Base-by-base conservation (phyloP, 371 early-diverging fungal genomes). In the Syncephalastrum racemosum region DNA sequence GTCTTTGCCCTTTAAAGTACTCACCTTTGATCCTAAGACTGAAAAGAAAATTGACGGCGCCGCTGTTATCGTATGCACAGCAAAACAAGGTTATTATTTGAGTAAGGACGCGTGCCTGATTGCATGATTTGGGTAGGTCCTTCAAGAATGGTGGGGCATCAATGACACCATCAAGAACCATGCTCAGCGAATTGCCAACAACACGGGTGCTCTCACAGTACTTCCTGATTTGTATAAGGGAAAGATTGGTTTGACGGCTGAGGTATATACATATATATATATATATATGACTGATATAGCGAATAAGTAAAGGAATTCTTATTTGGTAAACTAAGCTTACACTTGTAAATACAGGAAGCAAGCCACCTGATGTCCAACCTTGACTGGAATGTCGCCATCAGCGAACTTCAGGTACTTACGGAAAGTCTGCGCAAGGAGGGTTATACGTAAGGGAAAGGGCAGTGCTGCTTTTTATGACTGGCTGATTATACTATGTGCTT, bases 191-290 rank as follows among this genome's bases (percentile, higher is more conserved):
- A 52, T 83, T 47, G 68, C 83, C 5, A 72, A 83, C 54, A 62
- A 59, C 19, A 79, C 81, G 4, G 79, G 77, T 18, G 73, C 74
- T 20, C 52, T 54, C n/a, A 64, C 75, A 0, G 60, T 77, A 19
- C 66, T 77, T 23, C 83, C 81, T 4, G 83, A 83, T 54, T 54
- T 83, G 23, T 83, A 83, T 52, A 81, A 81, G 49, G 83, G 83
- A 44, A 81, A 80, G 58, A 27, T 68, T 45, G 78, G 80, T 7
- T 59, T 77, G 36, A 74, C 74, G 40, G 71, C 70, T 1, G 83
- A 79, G 72, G 78, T 73, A 63, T 15, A 44, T 16, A n/a, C n/a
- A n/a, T n/a, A n/a, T n/a, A n/a, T n/a, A n/a, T n/a, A n/a, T 73
- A 63, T 15, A 44, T 16, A n/a, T 1, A 52, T 41, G 15, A 15